Evolutionary conservation across 2,329 filamentous ascomycete species (phyloP), one percentile per base, ranked within the genome.

Genomic region (Apiospora marii): DNA sequence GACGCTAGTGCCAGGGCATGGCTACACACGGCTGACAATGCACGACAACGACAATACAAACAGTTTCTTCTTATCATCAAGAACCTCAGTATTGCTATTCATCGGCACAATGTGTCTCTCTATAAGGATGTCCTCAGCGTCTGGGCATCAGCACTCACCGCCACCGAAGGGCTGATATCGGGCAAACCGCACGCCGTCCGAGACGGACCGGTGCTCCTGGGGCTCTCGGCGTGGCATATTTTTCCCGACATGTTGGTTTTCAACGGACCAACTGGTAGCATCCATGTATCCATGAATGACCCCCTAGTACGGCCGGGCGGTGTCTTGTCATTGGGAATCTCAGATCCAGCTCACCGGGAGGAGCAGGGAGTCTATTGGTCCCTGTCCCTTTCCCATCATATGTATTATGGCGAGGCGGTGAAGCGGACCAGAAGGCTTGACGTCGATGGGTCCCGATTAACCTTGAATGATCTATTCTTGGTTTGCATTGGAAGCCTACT

Each of bases 1-100:
- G 81, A 83, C 71, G 74, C 77, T 1, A 81, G 79, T 71, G 80
- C 79, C 2, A 72, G 80, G 1, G 73, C 80, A 0, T 83, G 80
- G 81, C 46, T 83, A 1, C 24, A 30, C 4, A 30, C 27, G 6
- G 51, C 51, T 4, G 51, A 58, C 24, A 30, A 0, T 6, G 10
- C 14, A 13, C 12, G 14, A 3, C 12, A 14, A 2, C 3, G 14
- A 14, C 24, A 58, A 19, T 19, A 58, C 24, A 16, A 58, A 4
- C 51, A 30, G 4, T 6, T 58, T 14, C 10, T 30, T 14, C 24
- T 30, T 3, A 30, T 58, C 1, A 5, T 30, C 4, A 30, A 14
- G 2, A 58, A 30, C 4, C 51, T 58, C 1, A 51, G 49, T 4
- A 27, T 51, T 12, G n/a, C 49, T 2, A 27, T 51, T 2, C n/a